Percentiles rank a stretch among this genome's conserved stretches.
Evolutionary conservation across 495 filamentous ascomycete species (phyloP).

Genomic region (Aspergillus nanangensis): DNA sequence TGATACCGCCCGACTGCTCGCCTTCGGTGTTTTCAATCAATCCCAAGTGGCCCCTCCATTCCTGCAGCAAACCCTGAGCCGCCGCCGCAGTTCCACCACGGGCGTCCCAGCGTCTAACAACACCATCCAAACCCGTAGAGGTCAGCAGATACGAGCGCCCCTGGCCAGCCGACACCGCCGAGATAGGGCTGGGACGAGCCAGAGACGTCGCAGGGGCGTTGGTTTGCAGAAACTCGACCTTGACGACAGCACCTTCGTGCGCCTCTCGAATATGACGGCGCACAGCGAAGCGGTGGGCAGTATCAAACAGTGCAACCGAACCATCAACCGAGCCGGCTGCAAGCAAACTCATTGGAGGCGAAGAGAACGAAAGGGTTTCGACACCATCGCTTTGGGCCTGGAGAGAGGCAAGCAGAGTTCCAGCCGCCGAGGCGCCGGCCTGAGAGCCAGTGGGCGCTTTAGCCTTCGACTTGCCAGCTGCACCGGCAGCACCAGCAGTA

Average conservation of each 20-base stretch:
- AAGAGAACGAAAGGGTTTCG: slow-evolving; percentile 82
- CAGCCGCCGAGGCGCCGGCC: slow-evolving; percentile 57
- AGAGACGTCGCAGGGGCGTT: slow-evolving; percentile 16
- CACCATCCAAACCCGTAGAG: slow-evolving; percentile 79
- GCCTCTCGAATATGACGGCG: slow-evolving; percentile 74
- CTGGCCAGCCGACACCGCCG: slow-evolving; percentile 22
- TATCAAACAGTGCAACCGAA: slow-evolving; percentile 83
- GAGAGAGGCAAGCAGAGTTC: slow-evolving; percentile 70
- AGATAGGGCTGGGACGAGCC: slow-evolving; percentile 19
- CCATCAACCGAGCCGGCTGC: slow-evolving; percentile 90
- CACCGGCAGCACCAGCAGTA: slow-evolving; percentile 23
- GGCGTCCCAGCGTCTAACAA: slow-evolving; percentile 81
- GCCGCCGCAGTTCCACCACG: slow-evolving; percentile 67
- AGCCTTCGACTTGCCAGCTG: slow-evolving; percentile 35
- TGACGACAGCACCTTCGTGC: slow-evolving; percentile 81
- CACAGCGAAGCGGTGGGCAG: slow-evolving; percentile 74
- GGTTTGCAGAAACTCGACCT: slow-evolving; percentile 77
- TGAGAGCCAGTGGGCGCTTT: slow-evolving; percentile 25
- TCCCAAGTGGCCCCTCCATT: slow-evolving; percentile 79
- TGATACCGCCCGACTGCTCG: slow-evolving; percentile 66
- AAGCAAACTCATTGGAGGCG: slow-evolving; percentile 68
- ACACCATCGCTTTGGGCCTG: slow-evolving; percentile 72
- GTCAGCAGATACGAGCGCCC: slow-evolving; percentile 64
- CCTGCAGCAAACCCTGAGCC: slow-evolving; percentile 60
- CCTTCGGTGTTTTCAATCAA: slow-evolving; percentile 65